A percentile compares a stretch with the other conserved stretches of the same genome.
Conservation (phyloP, 306 rosid species). For the Citrullus colocynthis region DNA sequence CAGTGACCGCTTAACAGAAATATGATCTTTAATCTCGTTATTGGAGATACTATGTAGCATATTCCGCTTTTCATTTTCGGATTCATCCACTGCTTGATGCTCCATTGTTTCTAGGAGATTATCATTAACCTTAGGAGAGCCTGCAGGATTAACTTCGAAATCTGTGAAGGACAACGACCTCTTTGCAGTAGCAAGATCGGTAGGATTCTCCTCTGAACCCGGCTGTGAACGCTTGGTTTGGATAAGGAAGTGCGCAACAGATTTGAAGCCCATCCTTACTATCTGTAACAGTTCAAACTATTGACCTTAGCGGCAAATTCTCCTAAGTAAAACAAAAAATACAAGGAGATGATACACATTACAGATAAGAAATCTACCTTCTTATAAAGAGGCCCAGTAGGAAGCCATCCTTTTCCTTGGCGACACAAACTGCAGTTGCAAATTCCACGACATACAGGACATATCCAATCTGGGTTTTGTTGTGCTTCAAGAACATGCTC, state of each 20-base stretch:
- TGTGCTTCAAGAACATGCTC: constrained; percentile 85
- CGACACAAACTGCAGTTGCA: constrained; percentile 98
- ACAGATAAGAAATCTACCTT: constrained; percentile 40
- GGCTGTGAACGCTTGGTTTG: constrained; percentile 42
- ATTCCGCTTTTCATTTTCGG: constrained; percentile 4
- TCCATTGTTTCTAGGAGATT: constrained; percentile 2
- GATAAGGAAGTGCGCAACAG: constrained; percentile 94
- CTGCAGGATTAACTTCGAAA: constrained; percentile 11
- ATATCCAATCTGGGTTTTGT: constrained; percentile 57
- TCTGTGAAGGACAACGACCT: constrained; percentile 48
- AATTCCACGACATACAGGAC: constrained; percentile 90
- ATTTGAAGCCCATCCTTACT: constrained; percentile 53
- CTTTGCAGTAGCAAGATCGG: constrained; percentile 38
- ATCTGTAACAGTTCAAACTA: constrained; percentile 32
- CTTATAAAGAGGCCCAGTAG: constrained; percentile 66
- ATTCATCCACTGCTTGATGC: constrained; percentile 9
- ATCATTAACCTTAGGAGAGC: constrained; percentile 19
- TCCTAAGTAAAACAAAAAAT: background rate
- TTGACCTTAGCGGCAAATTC: background rate
- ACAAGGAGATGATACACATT: background rate
- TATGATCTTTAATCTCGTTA: constrained; percentile 14
- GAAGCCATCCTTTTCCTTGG: constrained; percentile 78
- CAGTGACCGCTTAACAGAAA: constrained; percentile 38
- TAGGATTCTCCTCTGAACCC: constrained; percentile 14
- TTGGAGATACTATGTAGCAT: background rate